These are phyloP conservation scores for Phytophthora niederhauseri DNA, from an alignment of 352 stramenopile species.

Conservation along the genomic window DNA sequence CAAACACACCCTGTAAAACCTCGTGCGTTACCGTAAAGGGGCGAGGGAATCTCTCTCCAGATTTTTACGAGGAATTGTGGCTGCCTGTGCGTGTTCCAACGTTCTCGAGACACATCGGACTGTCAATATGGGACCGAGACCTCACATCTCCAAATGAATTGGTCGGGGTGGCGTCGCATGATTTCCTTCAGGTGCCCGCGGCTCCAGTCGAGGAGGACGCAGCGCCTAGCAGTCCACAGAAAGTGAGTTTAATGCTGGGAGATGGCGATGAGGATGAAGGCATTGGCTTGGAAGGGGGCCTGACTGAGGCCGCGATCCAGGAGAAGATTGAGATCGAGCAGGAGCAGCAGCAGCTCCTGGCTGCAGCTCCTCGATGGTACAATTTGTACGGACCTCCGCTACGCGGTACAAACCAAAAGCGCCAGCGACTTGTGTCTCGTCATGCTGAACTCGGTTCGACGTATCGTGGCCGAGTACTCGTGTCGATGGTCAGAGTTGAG, in stretches of 20 bases:
- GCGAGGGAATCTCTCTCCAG: constrained; percentile 44
- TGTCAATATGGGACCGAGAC: constrained; percentile 88
- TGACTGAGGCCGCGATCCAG: constrained; percentile 5
- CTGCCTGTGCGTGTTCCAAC: constrained; percentile 82
- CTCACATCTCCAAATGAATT: constrained; percentile 69
- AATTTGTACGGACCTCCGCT: constrained; percentile 89
- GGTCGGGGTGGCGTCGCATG: constrained; percentile 66
- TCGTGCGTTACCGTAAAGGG: constrained; percentile 73
- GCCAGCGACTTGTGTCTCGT: constrained; percentile 52
- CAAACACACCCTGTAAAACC: constrained; percentile 49
- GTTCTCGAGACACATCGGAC: constrained; percentile 67
- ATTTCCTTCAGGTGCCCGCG: constrained; percentile 70
- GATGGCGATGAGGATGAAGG: constrained; percentile 15
- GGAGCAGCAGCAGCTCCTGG: constrained; percentile 14
- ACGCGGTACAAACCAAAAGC: constrained; percentile 57
- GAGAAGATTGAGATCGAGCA: constrained; percentile 25
- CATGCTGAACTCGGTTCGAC: constrained; percentile 75
- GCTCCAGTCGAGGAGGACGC: neutral
- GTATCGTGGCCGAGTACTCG: constrained; percentile 81
- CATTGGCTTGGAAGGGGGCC: neutral
- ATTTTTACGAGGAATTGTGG: constrained; percentile 88
- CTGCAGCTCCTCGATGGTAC: constrained; percentile 59
- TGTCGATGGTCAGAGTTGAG: constrained; percentile 76
- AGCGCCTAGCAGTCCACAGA: constrained; percentile 8
- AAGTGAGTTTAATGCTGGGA: constrained; percentile 12